Base-by-base conservation (phyloP, 495 filamentous ascomycete species). In the Apiosordaria backusii region DNA sequence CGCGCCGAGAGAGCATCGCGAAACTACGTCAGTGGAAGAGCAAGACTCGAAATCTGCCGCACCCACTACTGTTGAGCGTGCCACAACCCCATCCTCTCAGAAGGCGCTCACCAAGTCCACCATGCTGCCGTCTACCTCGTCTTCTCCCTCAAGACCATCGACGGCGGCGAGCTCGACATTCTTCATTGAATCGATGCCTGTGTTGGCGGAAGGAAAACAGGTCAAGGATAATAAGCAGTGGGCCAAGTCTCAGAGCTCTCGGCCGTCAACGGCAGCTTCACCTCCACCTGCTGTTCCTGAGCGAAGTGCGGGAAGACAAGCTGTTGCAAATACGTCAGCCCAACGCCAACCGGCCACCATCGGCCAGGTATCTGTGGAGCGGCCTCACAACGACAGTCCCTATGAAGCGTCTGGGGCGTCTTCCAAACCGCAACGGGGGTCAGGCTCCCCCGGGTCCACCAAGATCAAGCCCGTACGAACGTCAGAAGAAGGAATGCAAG, bases 401-500 rank as follows among this genome's bases (percentile, higher is more conserved):
- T 71, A 69, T 2, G 68, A 72, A 19, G 40, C 61, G 0, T 45
- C 58, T 3, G 60, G 68, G 45, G 65, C 64, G 27, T 57, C 57
- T 23, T 62, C 50, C 21, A 66, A 72, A 9, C 70, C 68, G 52
- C 75, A 71, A 22, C 76, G 77, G 40, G 70, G 75, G 1, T 78
- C 78, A 26, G 76, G 70, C 4, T 81, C 80, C 3, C 76, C 77
- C 7, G 76, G 81, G 0, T 78, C 75, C 5, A 78, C 77, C 23
- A 76, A 82, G 60, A 71, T 82, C 50, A 84, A 81, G 69, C 68
- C 78, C 0, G 72, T 81, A 13, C 79, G 82, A 40, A 81, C 79
- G 21, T 85, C 83, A 4, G 82, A 85, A 57, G 84, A 85, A 25
- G 81, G 70, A 71, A 80, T 72, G 79, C 75, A 75, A 21, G 72